Evolutionary conservation across 129 eudicot species (phyloP), one percentile per base, ranked within the genome.

Genomic region (Helianthus annuus): DNA sequence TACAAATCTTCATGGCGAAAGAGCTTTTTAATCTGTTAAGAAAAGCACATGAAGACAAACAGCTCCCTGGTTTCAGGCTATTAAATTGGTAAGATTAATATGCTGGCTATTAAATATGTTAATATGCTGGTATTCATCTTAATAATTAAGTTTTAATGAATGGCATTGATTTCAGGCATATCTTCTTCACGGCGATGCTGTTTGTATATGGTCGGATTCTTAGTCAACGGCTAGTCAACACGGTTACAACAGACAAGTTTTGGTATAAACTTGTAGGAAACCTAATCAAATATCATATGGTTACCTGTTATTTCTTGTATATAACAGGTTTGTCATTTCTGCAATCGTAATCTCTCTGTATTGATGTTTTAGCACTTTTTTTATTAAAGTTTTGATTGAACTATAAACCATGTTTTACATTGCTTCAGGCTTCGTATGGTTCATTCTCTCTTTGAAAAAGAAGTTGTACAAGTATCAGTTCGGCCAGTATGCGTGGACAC

Each of bases 401-500:
- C 6, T n/a, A 48, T 48, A 60, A 70, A 48, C 36, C 10, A 66
- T 62, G 24, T 14, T 42, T 63, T 45, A 61, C 53, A 15, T 64
- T 73, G 82, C 13, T 76, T 61, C 85, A 91, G 97, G 92, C 76
- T 88, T 91, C 70, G 79, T 91, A 84, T 91, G 97, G 97, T 91
- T 91, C 77, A 91, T 91, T 79, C 90, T 91, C 15, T 48, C 97
- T 2, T 86, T 91, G 56, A 91, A 91, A 86, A 91, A 91, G 87
- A 88, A 88, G 87, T 73, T 86, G 96, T 91, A 91, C 89, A 91
- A 91, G 96, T 91, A 88, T 88, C 97, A 91, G 40, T 91, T 91
- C 82, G 87, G 97, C 68, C 97, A 91, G 51, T 91, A 84, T 83
- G 97, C 97, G 51, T 91, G 97, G 97, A 91, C 96, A 4, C 97